phyloP scores from a whole-genome alignment of 1,284 basidiomycete species.

The Mrakiaceae sp. region DNA sequence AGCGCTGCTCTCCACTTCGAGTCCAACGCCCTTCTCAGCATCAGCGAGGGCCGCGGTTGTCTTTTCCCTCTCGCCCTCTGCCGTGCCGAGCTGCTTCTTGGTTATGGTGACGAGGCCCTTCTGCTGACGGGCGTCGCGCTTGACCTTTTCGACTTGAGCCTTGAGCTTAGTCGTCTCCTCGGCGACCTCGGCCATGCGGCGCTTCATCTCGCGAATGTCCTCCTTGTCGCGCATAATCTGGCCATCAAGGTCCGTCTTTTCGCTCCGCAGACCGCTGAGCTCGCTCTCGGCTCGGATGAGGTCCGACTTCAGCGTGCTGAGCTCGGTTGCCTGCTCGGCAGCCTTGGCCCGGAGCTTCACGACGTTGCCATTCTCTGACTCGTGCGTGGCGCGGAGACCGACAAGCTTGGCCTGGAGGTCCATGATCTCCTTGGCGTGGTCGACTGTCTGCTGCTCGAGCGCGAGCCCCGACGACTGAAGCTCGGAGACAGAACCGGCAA shows the following conservation, averaged over 20 bases:
- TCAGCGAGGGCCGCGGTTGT: conserved; percentile 23
- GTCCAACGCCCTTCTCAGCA: conserved; percentile 30
- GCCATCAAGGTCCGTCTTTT: conserved; percentile 88
- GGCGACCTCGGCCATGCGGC: conserved; percentile 70
- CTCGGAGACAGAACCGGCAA: conserved; percentile 23
- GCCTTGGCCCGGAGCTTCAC: conserved; percentile 61
- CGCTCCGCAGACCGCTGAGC: conserved; percentile 72
- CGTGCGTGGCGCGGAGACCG: conserved; percentile 52
- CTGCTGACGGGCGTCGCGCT: conserved; percentile 90
- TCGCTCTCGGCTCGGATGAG: conserved; percentile 87
- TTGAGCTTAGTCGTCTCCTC: conserved; percentile 62
- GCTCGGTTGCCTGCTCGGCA: conserved; percentile 57
- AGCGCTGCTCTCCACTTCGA: too few relatives aligned
- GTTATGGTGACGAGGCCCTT: conserved; percentile 89
- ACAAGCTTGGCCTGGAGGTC: conserved; percentile 36
- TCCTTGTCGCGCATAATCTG: conserved; percentile 84
- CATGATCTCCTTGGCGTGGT: conserved; percentile 48
- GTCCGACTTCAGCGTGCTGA: conserved; percentile 65
- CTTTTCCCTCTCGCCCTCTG: conserved; percentile 56
- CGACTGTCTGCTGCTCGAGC: conserved; percentile 37
- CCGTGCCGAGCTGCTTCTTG: conserved; percentile 80
- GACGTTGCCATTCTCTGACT: conserved; percentile 69
- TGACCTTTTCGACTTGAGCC: conserved; percentile 70
- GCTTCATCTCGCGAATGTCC: conserved; percentile 76
- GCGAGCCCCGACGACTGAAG: conserved; percentile 29